Conservation (phyloP, 2,329 filamentous ascomycete species). For the Domatiomyces catenatus region DNA sequence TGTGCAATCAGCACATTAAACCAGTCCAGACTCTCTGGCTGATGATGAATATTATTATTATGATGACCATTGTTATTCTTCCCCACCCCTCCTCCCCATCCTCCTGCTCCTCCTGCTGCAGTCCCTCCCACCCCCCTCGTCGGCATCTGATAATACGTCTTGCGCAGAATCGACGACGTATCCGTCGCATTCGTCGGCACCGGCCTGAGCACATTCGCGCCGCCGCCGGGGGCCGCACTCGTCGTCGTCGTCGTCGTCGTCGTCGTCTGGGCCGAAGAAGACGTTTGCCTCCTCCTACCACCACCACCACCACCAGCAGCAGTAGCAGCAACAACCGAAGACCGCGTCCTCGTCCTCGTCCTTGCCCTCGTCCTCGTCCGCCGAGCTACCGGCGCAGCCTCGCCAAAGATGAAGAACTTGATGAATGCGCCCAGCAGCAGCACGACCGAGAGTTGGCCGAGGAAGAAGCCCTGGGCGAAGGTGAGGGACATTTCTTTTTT, state of each 20-base stretch:
- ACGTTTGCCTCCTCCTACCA: constrained; percentile 27
- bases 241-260: constrained; percentile 1
- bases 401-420: constrained; percentile 99
- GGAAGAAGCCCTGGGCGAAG: constrained; percentile 58
- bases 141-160: constrained; percentile 79
- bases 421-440: constrained; percentile 88
- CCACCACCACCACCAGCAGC: too few relatives aligned
- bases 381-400: constrained; percentile 57
- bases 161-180: constrained; percentile 63
- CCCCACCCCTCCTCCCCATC: too few relatives aligned
- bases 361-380: too few relatives aligned
- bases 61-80: constrained; percentile 17
- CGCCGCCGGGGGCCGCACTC: constrained; percentile 28
- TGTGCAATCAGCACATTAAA: constrained; percentile 96
- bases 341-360: too few relatives aligned
- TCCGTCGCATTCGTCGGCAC: constrained; percentile 71
- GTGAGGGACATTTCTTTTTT: constrained; percentile 1
- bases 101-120: background rate
- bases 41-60: constrained; percentile 42
- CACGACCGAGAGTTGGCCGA: constrained; percentile 86
- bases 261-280: constrained; percentile 52
- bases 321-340: too few relatives aligned
- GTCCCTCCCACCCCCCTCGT: background rate
- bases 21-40: constrained; percentile 94
- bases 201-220: constrained; percentile 55